Base-by-base conservation (phyloP, 176 grass and related monocot genomes). In the Elymus sibiricus region DNA sequence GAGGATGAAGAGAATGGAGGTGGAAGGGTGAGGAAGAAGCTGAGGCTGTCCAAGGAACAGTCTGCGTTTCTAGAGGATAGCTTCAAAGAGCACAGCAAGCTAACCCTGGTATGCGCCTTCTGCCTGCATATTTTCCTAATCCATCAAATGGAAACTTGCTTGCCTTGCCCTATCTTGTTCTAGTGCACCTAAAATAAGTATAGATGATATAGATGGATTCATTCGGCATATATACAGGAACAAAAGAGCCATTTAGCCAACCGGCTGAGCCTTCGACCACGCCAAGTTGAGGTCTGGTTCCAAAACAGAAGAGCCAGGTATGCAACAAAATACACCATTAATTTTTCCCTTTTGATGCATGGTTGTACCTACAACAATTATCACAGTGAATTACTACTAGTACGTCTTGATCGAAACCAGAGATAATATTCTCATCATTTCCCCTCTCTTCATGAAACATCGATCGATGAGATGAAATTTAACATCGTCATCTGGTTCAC, bases 41-140 rank as follows among this genome's bases (percentile, higher is more conserved):
- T 94, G 27, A 93, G 92, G 49, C 88, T 97, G 12, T 97, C 92
- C 12, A 97, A 94, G 64, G 86, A 94, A 31, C 94, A 97, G 25
- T 90, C 94, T 58, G 84, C 90, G 35, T 94, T 92, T 86, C 86
- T 97, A 26, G 94, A 97, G 85, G 86, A 90, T 60, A 97, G 68
- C 78, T 97, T 97, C 77, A 97, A 92, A 69, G 77, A 87, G 61
- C 94, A 97, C 76, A 97, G 62, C 85, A 92, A 88, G 28, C 92
- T 97, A 21, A 89, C 38, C 63, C 63, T 56, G 47, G 90, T 91
- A 88, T 77, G 49, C 35, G n/a, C n/a, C n/a, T 24, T 79, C 53
- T 16, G 32, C 25, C 32, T 79, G 0, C 64, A 7, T 21, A 31
- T 26, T 80, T 2, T 37, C 4, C 34, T 31, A 21, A 56, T 39